These are phyloP conservation scores for Verticillium longisporum DNA, from an alignment of 2,329 filamentous ascomycete species.

Conservation along the genomic window DNA sequence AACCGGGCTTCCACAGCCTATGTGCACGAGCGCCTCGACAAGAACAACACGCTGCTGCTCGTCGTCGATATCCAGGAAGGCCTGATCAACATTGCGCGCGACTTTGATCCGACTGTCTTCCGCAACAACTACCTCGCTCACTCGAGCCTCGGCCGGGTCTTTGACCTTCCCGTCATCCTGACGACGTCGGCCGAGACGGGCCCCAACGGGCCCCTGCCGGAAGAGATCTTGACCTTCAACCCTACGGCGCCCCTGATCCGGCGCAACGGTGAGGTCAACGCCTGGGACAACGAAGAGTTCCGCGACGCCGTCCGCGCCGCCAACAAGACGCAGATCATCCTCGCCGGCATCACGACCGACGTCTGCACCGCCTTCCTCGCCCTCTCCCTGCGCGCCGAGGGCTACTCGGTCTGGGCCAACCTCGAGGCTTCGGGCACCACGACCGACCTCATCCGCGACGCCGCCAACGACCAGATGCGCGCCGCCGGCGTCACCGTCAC, in stretches of 20 bases:
- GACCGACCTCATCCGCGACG: constrained; percentile 50
- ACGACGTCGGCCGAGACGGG: constrained; percentile 63
- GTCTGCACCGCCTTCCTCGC: constrained; percentile 71
- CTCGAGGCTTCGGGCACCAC: constrained; percentile 65
- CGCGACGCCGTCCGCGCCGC: constrained; percentile 57
- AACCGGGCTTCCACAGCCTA: constrained; percentile 2
- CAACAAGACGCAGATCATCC: constrained; percentile 61
- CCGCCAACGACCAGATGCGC: constrained; percentile 52
- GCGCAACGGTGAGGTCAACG: constrained; percentile 67
- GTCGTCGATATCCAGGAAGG: constrained; percentile 30
- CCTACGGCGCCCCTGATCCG: constrained; percentile 59
- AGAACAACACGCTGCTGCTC: constrained; percentile 24
- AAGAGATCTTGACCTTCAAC: constrained; percentile 62
- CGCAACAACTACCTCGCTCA: constrained; percentile 63
- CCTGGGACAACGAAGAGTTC: constrained; percentile 70
- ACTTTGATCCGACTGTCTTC: constrained; percentile 60
- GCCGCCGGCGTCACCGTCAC: constrained; percentile 59
- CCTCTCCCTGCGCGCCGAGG: constrained; percentile 62
- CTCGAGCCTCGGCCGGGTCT: constrained; percentile 57
- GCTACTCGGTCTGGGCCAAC: constrained; percentile 69
- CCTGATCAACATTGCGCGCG: constrained; percentile 42
- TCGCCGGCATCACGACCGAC: constrained; percentile 68
- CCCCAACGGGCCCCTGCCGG: constrained; percentile 64
- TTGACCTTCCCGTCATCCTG: constrained; percentile 62
- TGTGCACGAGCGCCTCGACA: constrained; percentile 27